phyloP scores from a whole-genome alignment of 108 stramenopile genomes.

The Skeletonema costatum region DNA sequence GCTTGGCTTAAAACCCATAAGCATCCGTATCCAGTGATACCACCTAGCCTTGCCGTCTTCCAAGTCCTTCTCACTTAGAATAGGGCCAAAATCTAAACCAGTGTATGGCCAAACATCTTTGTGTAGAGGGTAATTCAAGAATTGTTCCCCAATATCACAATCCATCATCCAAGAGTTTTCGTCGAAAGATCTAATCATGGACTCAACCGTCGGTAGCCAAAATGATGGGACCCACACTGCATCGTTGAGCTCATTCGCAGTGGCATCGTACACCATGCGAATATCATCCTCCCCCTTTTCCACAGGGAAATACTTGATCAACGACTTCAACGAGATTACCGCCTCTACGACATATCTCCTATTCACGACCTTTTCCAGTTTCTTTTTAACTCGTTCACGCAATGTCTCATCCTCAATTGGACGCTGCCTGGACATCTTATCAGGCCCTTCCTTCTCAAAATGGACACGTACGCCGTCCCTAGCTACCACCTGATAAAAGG shows the following conservation, averaged over 20 bases:
- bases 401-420: no score
- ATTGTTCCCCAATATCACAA: conserved; percentile 49
- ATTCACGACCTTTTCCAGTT: conserved; percentile 32
- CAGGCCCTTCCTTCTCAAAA: conserved; percentile 9
- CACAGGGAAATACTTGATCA: conserved; percentile 45
- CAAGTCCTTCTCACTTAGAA: neutral
- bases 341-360: conserved; percentile 19
- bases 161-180: conserved; percentile 26
- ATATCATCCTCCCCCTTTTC: conserved; percentile 51
- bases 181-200: conserved; percentile 7
- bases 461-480: conserved; percentile 8
- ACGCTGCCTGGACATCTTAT: no score
- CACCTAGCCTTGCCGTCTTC: neutral
- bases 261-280: conserved; percentile 54
- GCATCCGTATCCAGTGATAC: conserved; percentile 32
- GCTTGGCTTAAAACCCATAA: conserved; percentile 51
- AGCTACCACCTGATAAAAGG: conserved; percentile 1
- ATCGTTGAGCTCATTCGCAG: conserved; percentile 42
- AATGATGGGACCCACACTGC: conserved; percentile 50
- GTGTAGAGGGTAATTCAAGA: conserved; percentile 50
- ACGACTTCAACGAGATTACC: neutral
- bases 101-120: conserved; percentile 9
- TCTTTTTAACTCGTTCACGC: conserved; percentile 15
- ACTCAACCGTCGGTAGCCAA: conserved; percentile 44
- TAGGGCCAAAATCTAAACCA: conserved; percentile 42